A percentile compares a stretch with the other conserved stretches of the same genome.
phyloP scores from a whole-genome alignment of 352 stramenopile species.

The Pythium dissotocum region DNA sequence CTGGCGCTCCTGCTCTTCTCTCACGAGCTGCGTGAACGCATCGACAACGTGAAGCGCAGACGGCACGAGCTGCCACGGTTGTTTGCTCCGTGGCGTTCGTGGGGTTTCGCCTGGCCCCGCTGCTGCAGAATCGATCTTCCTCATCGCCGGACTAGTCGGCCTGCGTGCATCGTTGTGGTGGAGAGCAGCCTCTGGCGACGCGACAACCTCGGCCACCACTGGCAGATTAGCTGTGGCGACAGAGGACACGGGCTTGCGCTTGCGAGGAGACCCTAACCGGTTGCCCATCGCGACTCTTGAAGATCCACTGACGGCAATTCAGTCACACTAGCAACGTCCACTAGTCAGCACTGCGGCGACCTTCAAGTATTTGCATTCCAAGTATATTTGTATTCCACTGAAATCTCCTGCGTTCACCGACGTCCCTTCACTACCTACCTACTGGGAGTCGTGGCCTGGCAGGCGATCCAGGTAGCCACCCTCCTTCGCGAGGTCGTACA shows the following conservation, averaged over 20 bases:
- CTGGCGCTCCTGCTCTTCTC: conserved; percentile 1
- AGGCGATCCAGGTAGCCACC: conserved; percentile 45
- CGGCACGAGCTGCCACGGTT: conserved; percentile 2
- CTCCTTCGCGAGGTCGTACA: conserved; percentile 46
- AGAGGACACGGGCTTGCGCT: background rate
- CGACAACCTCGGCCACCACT: background rate
- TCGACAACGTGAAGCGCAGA: conserved; percentile 4
- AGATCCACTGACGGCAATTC: background rate
- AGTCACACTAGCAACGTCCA: background rate
- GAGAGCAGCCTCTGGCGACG: background rate
- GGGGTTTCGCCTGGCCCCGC: background rate
- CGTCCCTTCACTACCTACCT: background rate
- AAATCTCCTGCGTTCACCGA: no score
- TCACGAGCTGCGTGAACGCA: background rate
- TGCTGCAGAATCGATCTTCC: background rate
- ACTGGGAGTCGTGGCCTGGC: conserved; percentile 2
- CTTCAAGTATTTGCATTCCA: no score
- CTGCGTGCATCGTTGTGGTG: background rate
- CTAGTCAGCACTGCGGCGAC: no score
- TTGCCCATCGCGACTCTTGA: conserved; percentile 32
- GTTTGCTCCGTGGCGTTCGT: background rate
- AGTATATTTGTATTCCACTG: no score
- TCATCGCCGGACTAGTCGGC: background rate
- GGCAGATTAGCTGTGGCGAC: background rate
- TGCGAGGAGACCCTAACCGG: conserved; percentile 24